Evolutionary conservation across 805 yeast species (phyloP).

Genomic region (Osmozyma mogii): DNA sequence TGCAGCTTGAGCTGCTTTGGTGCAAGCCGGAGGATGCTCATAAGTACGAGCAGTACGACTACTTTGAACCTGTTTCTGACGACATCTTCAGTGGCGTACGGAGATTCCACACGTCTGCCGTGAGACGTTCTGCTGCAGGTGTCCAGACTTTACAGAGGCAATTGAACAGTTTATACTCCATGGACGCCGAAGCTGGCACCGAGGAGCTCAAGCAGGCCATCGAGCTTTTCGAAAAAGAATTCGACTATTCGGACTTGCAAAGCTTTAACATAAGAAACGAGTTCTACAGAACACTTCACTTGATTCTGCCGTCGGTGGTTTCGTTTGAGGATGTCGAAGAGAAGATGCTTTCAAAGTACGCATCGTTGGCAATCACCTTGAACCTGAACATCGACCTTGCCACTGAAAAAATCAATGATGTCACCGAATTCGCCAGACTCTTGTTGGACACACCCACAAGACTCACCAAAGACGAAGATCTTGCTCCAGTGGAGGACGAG

Average conservation of each 20-base stretch:
- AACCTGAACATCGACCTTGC: conserved; percentile 6
- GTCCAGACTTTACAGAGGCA: neutral
- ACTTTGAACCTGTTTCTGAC: conserved; percentile 5
- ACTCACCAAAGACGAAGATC: conserved; percentile 4
- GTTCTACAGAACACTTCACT: conserved; percentile 21
- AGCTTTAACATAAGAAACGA: conserved; percentile 16
- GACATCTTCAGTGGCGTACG: conserved; percentile 18
- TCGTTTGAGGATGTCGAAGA: conserved; percentile 18
- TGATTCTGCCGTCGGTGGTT: conserved; percentile 17
- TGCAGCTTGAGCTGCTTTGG: conserved; percentile 71
- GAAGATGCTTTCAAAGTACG: conserved; percentile 21
- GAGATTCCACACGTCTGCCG: conserved; percentile 29
- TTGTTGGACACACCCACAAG: conserved; percentile 27
- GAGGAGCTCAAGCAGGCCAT: conserved; percentile 2
- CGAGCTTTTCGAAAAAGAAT: conserved; percentile 2
- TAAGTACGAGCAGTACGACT: conserved; percentile 12
- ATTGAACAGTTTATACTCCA: conserved; percentile 3
- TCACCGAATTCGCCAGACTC: conserved; percentile 22
- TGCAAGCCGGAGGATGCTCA: conserved; percentile 33
- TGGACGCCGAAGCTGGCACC: conserved; percentile 1
- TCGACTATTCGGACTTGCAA: conserved; percentile 4
- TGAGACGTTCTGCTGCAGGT: neutral
- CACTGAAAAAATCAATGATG: conserved; percentile 19
- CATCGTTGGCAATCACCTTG: conserved; percentile 10
- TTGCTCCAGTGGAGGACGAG: no score